These are phyloP conservation scores for Sclerotinia spermophila DNA, from an alignment of 2,329 filamentous ascomycete species.

Conservation along the genomic window DNA sequence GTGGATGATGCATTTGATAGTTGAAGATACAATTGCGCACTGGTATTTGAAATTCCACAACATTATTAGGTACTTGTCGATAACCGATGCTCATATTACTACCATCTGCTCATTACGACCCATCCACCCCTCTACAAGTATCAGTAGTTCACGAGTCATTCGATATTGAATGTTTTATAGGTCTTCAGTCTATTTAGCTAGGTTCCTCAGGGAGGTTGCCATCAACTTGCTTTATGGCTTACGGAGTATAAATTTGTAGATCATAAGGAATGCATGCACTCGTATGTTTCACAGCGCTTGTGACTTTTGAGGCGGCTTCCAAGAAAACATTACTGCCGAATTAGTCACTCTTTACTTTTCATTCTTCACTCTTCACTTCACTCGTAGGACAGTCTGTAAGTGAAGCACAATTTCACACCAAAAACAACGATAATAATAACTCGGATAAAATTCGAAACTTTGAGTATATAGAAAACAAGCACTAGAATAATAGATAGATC, in stretches of 20 bases:
- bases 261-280: conserved; percentile 5
- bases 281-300: conserved; percentile 14
- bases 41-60: neutral
- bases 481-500: too few species aligned
- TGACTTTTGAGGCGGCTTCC: neutral
- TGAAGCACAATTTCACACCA: too few species aligned
- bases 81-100: neutral
- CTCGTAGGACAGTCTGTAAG: too few species aligned
- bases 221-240: neutral
- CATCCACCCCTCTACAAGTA: neutral
- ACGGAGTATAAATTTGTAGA: neutral
- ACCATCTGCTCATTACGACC: neutral
- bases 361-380: too few species aligned
- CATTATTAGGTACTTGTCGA: too few species aligned
- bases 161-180: neutral
- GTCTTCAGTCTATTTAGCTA: neutral
- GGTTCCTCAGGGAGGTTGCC: neutral
- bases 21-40: neutral
- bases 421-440: too few species aligned
- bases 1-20: neutral
- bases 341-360: too few species aligned
- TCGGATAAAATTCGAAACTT: too few species aligned
- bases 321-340: neutral
- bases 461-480: too few species aligned
- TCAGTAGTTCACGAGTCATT: neutral